Base-by-base conservation (phyloP, 2,329 filamentous ascomycete species). In the Aureobasidium sp. region DNA sequence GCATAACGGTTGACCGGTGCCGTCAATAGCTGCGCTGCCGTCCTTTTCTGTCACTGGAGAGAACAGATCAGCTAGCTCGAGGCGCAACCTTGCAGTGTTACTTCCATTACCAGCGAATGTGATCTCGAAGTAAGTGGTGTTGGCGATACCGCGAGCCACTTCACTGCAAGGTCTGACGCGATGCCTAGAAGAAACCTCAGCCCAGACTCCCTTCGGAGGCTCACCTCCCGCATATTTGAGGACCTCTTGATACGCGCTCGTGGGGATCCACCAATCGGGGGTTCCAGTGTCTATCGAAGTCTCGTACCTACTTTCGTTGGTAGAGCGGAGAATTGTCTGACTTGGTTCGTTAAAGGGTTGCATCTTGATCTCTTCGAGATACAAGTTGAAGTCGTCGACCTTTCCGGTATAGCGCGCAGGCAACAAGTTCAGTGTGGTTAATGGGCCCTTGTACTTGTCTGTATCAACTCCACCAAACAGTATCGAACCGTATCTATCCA, bases 401-500 rank as follows among this genome's bases (percentile, higher is more conserved):
- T 30, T 48, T 21, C 21, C 21, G 1, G 21, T 1, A 0, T n/a
- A 9, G 27, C 27, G 45, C 16, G 27, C 10, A 48, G 2, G 27
- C 15, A 30, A 2, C 15, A 48, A 15, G 16, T 48, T 32, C 2
- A 73, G 57, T 3, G 70, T 71, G 10, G 64, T 67, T 16, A 73
- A 65, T 7, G 66, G 55, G 47, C 68, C 68, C 4, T 67, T 66
- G 58, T 67, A 71, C 42, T 69, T 70, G 25, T 62, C 63, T 1
- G 64, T 70, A 59, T 73, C 71, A 39, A 73, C 67, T 3, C 71
- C 71, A n/a, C 71, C 71, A 48, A 73, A 73, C 36, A 73, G 65
- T 37, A 73, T 69, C 6, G 67, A 68, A 36, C 71, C 71, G 9
- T 67, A 62, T 25, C 41, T 27, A 34, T 64, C 61, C 50, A 67